Conservation (phyloP, 2,329 filamentous ascomycete species). For the Exophiala lecanii-corni region DNA sequence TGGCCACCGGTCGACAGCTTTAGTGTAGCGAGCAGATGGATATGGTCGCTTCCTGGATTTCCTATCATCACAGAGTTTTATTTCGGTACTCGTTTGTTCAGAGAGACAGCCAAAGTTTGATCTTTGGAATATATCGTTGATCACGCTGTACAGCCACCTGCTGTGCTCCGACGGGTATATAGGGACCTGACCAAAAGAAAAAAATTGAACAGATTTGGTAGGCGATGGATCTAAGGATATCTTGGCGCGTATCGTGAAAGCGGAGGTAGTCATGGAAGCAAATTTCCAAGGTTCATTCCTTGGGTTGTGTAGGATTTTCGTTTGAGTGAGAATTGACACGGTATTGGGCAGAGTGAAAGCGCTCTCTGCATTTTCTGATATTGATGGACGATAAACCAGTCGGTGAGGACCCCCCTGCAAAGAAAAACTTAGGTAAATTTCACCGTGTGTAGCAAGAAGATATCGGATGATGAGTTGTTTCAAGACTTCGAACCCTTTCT, state of each 20-base stretch:
- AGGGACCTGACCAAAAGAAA: slow-evolving; percentile 71
- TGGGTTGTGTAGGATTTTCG: too few relatives aligned
- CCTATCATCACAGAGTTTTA: too few relatives aligned
- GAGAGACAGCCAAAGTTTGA: slow-evolving; percentile 80
- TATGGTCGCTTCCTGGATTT: too few relatives aligned
- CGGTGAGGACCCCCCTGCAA: slow-evolving; percentile 2
- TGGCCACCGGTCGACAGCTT: slow-evolving; percentile 74
- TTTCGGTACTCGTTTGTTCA: too few relatives aligned
- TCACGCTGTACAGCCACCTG: slow-evolving; percentile 67
- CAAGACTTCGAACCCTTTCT: slow-evolving; percentile 63
- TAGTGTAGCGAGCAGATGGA: too few relatives aligned
- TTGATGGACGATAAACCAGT: slow-evolving; percentile 4
- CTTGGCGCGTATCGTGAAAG: slow-evolving; percentile 61
- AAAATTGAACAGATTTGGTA: slow-evolving; percentile 70
- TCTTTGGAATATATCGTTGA: slow-evolving; percentile 70
- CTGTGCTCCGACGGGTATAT: slow-evolving; percentile 52
- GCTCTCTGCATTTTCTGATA: too few relatives aligned
- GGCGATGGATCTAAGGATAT: slow-evolving; percentile 66
- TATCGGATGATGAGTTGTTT: slow-evolving; percentile 57
- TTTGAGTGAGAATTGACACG: too few relatives aligned
- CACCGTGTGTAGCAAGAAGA: slow-evolving; percentile 62
- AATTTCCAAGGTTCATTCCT: slow-evolving; percentile 76
- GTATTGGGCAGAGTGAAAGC: too few relatives aligned
- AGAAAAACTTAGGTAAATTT: slow-evolving; percentile 6
- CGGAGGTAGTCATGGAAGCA: slow-evolving; percentile 60